These are phyloP conservation scores for Eucalyptus pauciflora DNA, from an alignment of 345 rosid species.

Conservation along the genomic window DNA sequence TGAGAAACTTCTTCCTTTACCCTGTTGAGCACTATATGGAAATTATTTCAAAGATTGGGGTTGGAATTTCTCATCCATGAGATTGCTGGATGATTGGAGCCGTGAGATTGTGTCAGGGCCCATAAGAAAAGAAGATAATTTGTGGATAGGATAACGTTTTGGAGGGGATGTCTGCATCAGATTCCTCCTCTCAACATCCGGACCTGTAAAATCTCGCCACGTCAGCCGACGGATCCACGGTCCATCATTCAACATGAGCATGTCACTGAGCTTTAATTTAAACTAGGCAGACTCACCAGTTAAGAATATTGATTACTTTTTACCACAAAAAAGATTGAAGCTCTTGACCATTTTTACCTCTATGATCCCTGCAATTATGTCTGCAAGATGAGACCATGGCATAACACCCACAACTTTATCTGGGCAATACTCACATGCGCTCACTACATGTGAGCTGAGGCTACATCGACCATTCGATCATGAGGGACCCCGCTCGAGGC, in stretches of 20 bases:
- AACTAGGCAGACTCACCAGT: not conserved
- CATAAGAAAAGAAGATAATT: constrained; percentile 6
- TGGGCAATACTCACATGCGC: not conserved
- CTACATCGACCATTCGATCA: not conserved
- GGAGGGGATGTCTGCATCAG: constrained; percentile 1
- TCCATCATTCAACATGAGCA: not conserved
- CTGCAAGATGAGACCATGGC: not conserved
- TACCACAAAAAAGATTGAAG: not conserved
- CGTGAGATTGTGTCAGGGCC: constrained; percentile 1
- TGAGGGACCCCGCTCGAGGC: not conserved
- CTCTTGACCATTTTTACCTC: not conserved
- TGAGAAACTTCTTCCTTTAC: not conserved
- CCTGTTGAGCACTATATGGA: not conserved
- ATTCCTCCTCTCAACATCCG: not conserved
- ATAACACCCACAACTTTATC: not conserved
- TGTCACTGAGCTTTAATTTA: not conserved
- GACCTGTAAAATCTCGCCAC: constrained; percentile 7
- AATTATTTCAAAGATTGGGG: not conserved
- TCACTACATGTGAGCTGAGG: not conserved
- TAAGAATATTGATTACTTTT: not conserved
- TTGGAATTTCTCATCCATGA: not conserved
- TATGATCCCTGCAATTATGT: not conserved
- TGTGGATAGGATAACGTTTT: constrained; percentile 31
- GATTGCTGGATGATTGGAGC: constrained; percentile 4
- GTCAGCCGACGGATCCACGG: not conserved